These are phyloP conservation scores for Amanita phalloides DNA, from an alignment of 768 basidiomycete species.

Conservation along the genomic window DNA sequence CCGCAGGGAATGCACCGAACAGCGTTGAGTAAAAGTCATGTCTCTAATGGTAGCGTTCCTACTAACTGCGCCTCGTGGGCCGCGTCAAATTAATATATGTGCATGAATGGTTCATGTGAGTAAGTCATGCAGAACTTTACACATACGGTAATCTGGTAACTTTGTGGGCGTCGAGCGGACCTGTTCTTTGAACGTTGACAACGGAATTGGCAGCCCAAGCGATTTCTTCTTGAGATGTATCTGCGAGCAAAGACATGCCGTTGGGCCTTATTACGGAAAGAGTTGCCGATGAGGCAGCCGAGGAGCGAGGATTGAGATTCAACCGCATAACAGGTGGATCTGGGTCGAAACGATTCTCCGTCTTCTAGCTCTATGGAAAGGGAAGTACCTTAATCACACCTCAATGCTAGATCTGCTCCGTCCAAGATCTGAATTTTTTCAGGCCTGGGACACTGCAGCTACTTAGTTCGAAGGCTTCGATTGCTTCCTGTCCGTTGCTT, in stretches of 20 bases:
- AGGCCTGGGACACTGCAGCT: background rate
- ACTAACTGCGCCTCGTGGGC: conserved; percentile 5
- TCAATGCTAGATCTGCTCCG: background rate
- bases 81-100: background rate
- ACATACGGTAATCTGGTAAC: background rate
- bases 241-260: background rate
- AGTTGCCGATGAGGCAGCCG: background rate
- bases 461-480: conserved; percentile 3
- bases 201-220: background rate
- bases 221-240: background rate
- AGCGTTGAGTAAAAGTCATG: conserved; percentile 6
- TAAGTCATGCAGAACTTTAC: background rate
- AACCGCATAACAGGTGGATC: background rate
- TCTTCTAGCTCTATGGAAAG: conserved; percentile 4
- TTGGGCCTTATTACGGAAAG: background rate
- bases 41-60: conserved; percentile 3
- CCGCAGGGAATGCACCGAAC: background rate
- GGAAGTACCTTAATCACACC: background rate
- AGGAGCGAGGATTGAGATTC: background rate
- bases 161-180: background rate
- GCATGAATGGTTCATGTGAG: background rate
- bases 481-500: background rate
- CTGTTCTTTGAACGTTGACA: background rate
- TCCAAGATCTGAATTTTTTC: conserved; percentile 2
- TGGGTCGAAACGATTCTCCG: background rate